Conservation (phyloP, 148 eudicot species). For the Rhododendron simsii region DNA sequence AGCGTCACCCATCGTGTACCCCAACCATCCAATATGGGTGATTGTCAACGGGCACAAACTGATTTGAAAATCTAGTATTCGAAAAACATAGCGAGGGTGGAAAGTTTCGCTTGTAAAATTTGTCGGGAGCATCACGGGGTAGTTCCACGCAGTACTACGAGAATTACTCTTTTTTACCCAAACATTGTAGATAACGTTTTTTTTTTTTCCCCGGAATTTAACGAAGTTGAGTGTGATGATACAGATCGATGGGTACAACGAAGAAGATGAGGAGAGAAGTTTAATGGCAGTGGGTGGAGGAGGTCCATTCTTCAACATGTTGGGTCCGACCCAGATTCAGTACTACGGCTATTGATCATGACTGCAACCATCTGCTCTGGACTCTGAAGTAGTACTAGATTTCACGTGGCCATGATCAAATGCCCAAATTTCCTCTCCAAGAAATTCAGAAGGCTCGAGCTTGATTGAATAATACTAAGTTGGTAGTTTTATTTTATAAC, state of each 20-base stretch:
- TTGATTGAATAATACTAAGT: background rate
- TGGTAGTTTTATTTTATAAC: background rate
- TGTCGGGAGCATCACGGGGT: too few relatives aligned
- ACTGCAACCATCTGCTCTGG: background rate
- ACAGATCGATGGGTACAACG: conserved; percentile 53
- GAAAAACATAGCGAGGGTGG: too few relatives aligned
- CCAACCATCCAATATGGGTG: too few relatives aligned
- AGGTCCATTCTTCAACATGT: conserved; percentile 37
- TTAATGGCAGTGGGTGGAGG: conserved; percentile 12
- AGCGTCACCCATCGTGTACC: too few relatives aligned
- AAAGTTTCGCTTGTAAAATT: too few relatives aligned
- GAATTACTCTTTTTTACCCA: too few relatives aligned
- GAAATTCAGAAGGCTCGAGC: background rate
- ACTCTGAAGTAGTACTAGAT: background rate
- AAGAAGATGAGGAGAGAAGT: conserved; percentile 40
- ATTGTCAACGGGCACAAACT: too few relatives aligned
- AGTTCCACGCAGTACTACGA: too few relatives aligned
- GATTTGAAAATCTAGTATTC: too few relatives aligned
- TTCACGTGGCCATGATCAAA: background rate
- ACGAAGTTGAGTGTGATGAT: background rate
- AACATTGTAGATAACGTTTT: too few relatives aligned
- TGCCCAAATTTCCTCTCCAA: too few relatives aligned
- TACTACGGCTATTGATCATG: conserved; percentile 40
- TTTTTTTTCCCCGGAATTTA: background rate
- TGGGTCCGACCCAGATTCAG: conserved; percentile 45